Base-by-base conservation (phyloP, 2,329 filamentous ascomycete genomes). In the Paraphoma chrysanthemicola region DNA sequence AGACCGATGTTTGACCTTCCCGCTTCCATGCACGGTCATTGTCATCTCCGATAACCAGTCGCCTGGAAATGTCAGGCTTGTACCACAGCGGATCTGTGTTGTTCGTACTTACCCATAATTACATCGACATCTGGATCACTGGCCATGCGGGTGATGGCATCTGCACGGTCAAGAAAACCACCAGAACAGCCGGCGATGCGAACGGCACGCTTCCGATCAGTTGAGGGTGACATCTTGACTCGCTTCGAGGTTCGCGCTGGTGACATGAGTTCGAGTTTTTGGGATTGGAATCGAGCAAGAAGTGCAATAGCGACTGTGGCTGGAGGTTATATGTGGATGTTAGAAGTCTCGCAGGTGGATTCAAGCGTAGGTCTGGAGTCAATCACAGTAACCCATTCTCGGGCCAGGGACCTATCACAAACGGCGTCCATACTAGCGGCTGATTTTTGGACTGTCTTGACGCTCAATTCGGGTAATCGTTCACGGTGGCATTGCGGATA, bases 121-220 rank as follows among this genome's bases (percentile, higher is more conserved):
- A 67, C 60, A 44, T 70, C 67, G 9, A 71, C 64, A 11, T 71
- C 65, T 14, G 66, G 65, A 45, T 71, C 68, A 36, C 65, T 59
- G 29, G 69, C 66, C 68, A 71, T 68, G 9, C 67, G 58, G 9
- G 53, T 62, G 55, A 79, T 75, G 28, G 76, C 76, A 60, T 69
- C 63, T 6, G 74, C 70, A 6, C 77, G 70, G 51, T 79, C 77
- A 18, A 74, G 76, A 36, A 75, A 78, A 11, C 77, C 74, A 53
- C 77, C 77, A 3, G 77, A 78, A 53, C 71, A 72, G 41, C 73
- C 74, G 36, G 68, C 69, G 46, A 73, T 72, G 48, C 71, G 69
- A 41, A 73, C 63, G 28, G 68, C 64, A 33, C 69, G 68, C 45
- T 72, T 72, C 30, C 47, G 54, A 48, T 55, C 28, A 12, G 52